A percentile compares a stretch with the other conserved stretches of the same genome.
Evolutionary conservation across 495 filamentous ascomycete species (phyloP).

Genomic region (Penicillium soppii): DNA sequence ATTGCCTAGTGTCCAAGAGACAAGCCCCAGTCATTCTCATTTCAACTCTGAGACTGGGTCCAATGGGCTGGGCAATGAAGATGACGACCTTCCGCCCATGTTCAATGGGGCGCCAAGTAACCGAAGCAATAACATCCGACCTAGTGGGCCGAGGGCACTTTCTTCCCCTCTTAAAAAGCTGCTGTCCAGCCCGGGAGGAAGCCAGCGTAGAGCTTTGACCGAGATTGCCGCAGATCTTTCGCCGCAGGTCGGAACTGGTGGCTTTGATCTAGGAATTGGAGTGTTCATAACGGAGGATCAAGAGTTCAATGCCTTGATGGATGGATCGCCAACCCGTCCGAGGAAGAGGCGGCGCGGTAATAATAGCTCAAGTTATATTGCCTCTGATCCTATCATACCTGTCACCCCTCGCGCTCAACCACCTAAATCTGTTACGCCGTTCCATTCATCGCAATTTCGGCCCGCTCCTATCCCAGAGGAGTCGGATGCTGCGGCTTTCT

Average conservation of each 20-base stretch:
- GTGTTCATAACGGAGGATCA: conserved; percentile 45
- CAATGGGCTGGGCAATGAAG: conserved; percentile 36
- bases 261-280: conserved; percentile 41
- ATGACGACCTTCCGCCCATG: conserved; percentile 44
- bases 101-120: conserved; percentile 17
- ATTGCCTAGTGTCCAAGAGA: conserved; percentile 42
- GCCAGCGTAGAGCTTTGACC: conserved; percentile 42
- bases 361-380: conserved; percentile 28
- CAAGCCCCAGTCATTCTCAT: conserved; percentile 35
- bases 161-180: conserved; percentile 39
- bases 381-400: conserved; percentile 35
- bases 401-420: conserved; percentile 27
- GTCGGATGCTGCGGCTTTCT: conserved; percentile 7
- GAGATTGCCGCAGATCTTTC: conserved; percentile 48
- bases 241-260: conserved; percentile 32
- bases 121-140: conserved; percentile 24
- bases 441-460: conserved; percentile 1
- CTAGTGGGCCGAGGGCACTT: conserved; percentile 18
- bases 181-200: conserved; percentile 42
- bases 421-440: conserved; percentile 17
- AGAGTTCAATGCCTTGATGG: conserved; percentile 38
- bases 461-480: conserved; percentile 8
- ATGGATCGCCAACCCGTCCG: conserved; percentile 37
- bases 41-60: conserved; percentile 27
- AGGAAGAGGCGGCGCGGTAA: conserved; percentile 42